phyloP scores from a whole-genome alignment of 1,284 basidiomycete species.

The Malassezia obtusa region DNA sequence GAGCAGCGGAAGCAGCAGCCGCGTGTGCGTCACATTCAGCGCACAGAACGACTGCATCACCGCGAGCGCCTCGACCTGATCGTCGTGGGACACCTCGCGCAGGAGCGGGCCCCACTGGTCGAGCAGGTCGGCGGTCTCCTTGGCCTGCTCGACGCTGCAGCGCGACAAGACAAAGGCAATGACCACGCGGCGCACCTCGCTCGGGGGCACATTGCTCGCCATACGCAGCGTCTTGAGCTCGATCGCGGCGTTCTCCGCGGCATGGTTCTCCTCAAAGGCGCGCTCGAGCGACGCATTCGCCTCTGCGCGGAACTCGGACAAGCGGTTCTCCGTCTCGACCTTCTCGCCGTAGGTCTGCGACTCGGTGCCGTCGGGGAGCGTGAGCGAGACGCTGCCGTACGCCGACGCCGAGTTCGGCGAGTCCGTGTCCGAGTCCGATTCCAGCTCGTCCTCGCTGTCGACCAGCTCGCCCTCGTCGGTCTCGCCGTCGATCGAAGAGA shows the following conservation, averaged over 20 bases:
- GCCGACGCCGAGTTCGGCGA: conserved; percentile 13
- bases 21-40: conserved; percentile 15
- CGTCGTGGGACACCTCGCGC: conserved; percentile 44
- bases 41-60: conserved; percentile 42
- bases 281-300: conserved; percentile 71
- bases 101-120: conserved; percentile 49
- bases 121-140: conserved; percentile 34
- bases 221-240: conserved; percentile 87
- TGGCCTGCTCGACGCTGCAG: conserved; percentile 30
- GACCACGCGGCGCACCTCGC: conserved; percentile 67
- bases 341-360: conserved; percentile 33
- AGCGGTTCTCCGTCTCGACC: conserved; percentile 25
- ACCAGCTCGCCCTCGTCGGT: conserved; percentile 19
- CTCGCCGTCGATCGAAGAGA: conserved; percentile 35
- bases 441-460: conserved; percentile 17
- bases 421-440: conserved; percentile 15
- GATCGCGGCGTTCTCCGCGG: conserved; percentile 78
- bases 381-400: conserved; percentile 32
- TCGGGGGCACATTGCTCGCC: conserved; percentile 77
- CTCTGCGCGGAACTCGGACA: conserved; percentile 64
- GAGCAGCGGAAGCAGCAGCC: conserved; percentile 48
- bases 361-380: conserved; percentile 15
- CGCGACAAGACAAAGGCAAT: conserved; percentile 51
- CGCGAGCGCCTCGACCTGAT: conserved; percentile 47
- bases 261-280: conserved; percentile 79